Evolutionary conservation across 2,329 filamentous ascomycete genomes (phyloP).

Genomic region (Coniochaeta hoffmannii): DNA sequence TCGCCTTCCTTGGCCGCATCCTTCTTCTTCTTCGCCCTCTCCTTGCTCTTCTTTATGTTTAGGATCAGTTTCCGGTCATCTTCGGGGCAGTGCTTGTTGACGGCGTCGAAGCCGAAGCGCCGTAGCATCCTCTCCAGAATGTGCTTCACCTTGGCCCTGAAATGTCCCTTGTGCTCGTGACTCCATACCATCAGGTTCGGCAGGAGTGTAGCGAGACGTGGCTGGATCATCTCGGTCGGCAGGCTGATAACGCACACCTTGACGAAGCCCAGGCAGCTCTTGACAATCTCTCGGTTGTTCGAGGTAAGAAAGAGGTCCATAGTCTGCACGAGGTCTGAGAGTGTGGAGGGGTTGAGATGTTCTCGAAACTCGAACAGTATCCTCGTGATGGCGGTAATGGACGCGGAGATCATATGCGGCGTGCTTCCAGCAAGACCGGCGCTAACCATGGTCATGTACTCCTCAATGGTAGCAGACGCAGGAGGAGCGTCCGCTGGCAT

Average conservation of each 20-base stretch:
- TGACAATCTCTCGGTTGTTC: slow-evolving; percentile 94
- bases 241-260: slow-evolving; percentile 91
- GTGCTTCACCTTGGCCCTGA: slow-evolving; percentile 96
- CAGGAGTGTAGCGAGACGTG: slow-evolving; percentile 68
- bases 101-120: slow-evolving; percentile 74
- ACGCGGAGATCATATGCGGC: slow-evolving; percentile 95
- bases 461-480: slow-evolving; percentile 76
- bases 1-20: slow-evolving; percentile 50
- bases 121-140: slow-evolving; percentile 92
- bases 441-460: slow-evolving; percentile 97
- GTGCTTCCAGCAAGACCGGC: slow-evolving; percentile 88
- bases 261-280: slow-evolving; percentile 89
- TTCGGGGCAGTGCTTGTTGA: slow-evolving; percentile 77
- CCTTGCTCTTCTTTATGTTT: slow-evolving; percentile 93
- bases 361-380: slow-evolving; percentile 86
- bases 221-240: slow-evolving; percentile 69
- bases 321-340: slow-evolving; percentile 82
- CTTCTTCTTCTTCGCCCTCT: slow-evolving; percentile 86
- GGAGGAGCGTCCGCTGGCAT: slow-evolving; percentile 76
- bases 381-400: slow-evolving; percentile 91
- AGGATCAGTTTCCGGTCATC: slow-evolving; percentile 81
- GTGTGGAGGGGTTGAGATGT: slow-evolving; percentile 58
- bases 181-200: slow-evolving; percentile 93
- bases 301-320: slow-evolving; percentile 95
- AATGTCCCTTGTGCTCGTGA: slow-evolving; percentile 96